Evolutionary conservation across 306 rosid genomes (phyloP).

Genomic region (Glycine tomentella): DNA sequence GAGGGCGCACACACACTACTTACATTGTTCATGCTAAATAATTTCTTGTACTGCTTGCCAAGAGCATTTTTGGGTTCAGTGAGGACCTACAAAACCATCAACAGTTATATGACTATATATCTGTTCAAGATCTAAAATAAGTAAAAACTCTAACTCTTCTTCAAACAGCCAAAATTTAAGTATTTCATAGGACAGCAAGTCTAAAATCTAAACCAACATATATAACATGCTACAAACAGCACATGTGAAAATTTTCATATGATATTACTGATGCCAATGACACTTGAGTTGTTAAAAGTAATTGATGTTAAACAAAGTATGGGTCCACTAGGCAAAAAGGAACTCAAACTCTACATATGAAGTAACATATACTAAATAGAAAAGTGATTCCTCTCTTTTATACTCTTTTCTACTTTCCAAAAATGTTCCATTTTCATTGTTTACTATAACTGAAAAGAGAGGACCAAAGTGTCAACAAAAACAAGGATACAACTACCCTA

Average conservation of each 20-base stretch:
- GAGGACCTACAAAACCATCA: constrained; percentile 72
- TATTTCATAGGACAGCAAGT: constrained; percentile 20
- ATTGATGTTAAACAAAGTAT: not conserved
- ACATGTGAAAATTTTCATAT: not conserved
- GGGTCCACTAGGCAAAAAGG: not conserved
- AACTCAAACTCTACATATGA: not conserved
- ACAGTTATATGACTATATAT: constrained; percentile 29
- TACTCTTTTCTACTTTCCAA: not conserved
- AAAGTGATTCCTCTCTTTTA: not conserved
- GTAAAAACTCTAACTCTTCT: constrained; percentile 18
- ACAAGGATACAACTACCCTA: too few species aligned
- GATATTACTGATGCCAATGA: not conserved
- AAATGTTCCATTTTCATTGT: too few species aligned
- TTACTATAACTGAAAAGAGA: too few species aligned
- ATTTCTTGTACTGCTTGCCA: constrained; percentile 92
- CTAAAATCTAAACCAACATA: constrained; percentile 3
- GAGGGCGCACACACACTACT: constrained; percentile 34
- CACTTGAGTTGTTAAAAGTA: not conserved
- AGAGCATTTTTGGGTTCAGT: constrained; percentile 94
- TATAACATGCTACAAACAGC: constrained; percentile 6
- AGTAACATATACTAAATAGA: not conserved
- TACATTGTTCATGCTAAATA: constrained; percentile 89
- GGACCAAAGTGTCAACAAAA: too few species aligned
- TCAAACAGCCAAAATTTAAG: constrained; percentile 29
- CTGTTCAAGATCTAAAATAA: constrained; percentile 12